phyloP scores from a whole-genome alignment of 495 filamentous ascomycete genomes.

The Podospora appendiculata region DNA sequence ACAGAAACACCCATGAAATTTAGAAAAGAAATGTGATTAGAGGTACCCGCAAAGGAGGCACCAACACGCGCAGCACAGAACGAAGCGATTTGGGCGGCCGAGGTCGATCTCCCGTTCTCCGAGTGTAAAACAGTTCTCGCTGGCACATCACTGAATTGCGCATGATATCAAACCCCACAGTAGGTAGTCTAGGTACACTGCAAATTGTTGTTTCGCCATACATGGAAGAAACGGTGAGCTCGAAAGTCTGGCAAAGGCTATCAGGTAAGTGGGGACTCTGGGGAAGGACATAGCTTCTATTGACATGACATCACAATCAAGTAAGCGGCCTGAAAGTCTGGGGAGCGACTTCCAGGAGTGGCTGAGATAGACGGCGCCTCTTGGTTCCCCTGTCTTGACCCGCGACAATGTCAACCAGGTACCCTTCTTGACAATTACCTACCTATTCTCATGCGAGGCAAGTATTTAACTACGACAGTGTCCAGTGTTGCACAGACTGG shows the following conservation, averaged over 20 bases:
- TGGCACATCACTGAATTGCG: neutral
- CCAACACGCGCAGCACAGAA: neutral
- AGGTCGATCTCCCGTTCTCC: neutral
- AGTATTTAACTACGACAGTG: neutral
- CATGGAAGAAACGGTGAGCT: neutral
- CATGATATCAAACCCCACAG: no score
- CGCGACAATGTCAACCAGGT: neutral
- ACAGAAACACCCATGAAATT: no score
- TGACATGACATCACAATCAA: neutral
- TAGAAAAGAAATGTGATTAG: no score
- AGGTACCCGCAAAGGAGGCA: no score
- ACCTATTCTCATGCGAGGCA: neutral
- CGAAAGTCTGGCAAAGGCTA: neutral
- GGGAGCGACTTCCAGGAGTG: no score
- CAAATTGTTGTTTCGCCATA: neutral
- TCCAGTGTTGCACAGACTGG: no score
- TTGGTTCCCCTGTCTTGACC: neutral
- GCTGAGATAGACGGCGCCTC: neutral
- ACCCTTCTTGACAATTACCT: neutral
- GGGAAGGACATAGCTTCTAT: neutral
- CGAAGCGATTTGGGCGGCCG: neutral
- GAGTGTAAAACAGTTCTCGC: neutral
- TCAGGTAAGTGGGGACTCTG: neutral
- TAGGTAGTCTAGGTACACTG: no score
- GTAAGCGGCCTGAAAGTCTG: neutral